Percentiles rank a stretch among this genome's conserved stretches.
These are phyloP conservation scores for Pneumocystis carinii DNA, from an alignment of 1,139 yeast genomes.

Conservation along the genomic window DNA sequence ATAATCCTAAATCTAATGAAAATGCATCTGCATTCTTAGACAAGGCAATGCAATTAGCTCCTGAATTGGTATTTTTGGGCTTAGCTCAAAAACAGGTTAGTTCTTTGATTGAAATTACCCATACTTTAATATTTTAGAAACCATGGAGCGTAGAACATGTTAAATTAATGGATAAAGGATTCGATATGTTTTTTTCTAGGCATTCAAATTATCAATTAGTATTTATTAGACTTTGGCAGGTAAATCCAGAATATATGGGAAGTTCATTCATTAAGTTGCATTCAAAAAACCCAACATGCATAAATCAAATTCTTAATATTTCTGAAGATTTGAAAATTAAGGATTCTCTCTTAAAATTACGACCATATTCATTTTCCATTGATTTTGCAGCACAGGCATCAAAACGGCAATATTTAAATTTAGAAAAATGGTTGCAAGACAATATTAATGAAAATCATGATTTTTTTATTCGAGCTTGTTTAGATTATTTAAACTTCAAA, in stretches of 20 bases:
- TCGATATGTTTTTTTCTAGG: conserved; percentile 24
- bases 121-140: conserved; percentile 8
- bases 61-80: conserved; percentile 26
- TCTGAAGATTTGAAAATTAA: conserved; percentile 10
- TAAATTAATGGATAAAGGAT: conserved; percentile 23
- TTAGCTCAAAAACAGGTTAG: conserved; percentile 20
- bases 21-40: conserved; percentile 21
- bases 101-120: background rate
- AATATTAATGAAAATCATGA: conserved; percentile 13
- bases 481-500: conserved; percentile 25
- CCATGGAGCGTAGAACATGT: conserved; percentile 26
- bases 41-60: conserved; percentile 21
- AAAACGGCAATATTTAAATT: conserved; percentile 18
- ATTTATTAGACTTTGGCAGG: conserved; percentile 15
- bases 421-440: conserved; percentile 21
- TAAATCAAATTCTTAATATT: conserved; percentile 10
- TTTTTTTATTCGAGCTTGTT: conserved; percentile 21
- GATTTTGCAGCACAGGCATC: conserved; percentile 26
- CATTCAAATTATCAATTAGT: conserved; percentile 13
- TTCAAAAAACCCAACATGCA: conserved; percentile 11
- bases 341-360: conserved; percentile 19
- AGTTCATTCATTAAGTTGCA: conserved; percentile 10
- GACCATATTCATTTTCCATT: conserved; percentile 21
- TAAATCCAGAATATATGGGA: conserved; percentile 12
- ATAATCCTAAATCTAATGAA: conserved; percentile 20